Percentiles rank a stretch among this genome's conserved stretches.
These are phyloP conservation scores for Sporothrix variecibatus DNA, from an alignment of 2,329 filamentous ascomycete genomes.

Conservation along the genomic window DNA sequence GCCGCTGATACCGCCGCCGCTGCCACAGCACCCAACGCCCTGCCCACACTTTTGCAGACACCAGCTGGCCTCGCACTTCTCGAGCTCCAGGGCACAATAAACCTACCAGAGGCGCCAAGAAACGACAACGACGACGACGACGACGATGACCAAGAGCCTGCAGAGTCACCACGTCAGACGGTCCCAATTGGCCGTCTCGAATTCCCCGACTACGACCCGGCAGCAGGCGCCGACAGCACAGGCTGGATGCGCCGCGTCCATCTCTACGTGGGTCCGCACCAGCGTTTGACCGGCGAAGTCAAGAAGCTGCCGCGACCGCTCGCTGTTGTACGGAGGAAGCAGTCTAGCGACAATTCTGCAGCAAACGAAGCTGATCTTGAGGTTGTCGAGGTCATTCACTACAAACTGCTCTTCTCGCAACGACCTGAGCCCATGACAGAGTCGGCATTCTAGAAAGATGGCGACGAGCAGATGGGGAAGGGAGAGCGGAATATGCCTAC, in stretches of 20 bases:
- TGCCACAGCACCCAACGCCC: conserved; percentile 48
- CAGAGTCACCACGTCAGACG: conserved; percentile 28
- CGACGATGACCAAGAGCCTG: conserved; percentile 13
- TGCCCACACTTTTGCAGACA: conserved; percentile 83
- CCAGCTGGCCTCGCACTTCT: conserved; percentile 86
- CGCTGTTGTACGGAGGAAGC: conserved; percentile 70
- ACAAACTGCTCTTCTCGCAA: conserved; percentile 81
- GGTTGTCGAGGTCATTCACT: conserved; percentile 82
- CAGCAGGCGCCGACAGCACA: conserved; percentile 47
- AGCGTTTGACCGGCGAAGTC: conserved; percentile 85
- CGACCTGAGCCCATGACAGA: conserved; percentile 79
- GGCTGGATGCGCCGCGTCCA: conserved; percentile 91
- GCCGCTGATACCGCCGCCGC: conserved; percentile 25
- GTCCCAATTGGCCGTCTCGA: conserved; percentile 47
- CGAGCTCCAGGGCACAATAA: conserved; percentile 90
- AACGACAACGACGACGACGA: conserved; percentile 33
- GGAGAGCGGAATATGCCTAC: not conserved
- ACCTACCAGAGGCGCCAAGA: conserved; percentile 46
- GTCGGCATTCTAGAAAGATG: conserved; percentile 34
- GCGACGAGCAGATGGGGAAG: not conserved
- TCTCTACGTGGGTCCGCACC: conserved; percentile 84
- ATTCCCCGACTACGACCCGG: conserved; percentile 60
- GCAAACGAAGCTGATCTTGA: conserved; percentile 61
- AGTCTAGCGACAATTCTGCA: conserved; percentile 33
- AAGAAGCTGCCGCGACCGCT: conserved; percentile 80